These are phyloP conservation scores for Eucalyptus guilfoylei DNA, from an alignment of 345 rosid species.

Conservation along the genomic window DNA sequence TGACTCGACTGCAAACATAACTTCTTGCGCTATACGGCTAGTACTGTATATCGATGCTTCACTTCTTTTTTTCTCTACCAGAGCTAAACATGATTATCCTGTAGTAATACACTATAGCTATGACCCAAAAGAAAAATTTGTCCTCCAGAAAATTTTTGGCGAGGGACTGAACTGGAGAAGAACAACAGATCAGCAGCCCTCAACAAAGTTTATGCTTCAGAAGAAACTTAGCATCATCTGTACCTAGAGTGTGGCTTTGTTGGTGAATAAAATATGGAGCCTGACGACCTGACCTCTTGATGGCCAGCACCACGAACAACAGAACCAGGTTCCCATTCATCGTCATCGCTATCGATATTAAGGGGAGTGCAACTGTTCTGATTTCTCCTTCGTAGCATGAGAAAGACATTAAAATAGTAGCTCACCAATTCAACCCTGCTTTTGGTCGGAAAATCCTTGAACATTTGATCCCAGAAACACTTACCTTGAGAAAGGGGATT, in stretches of 20 bases:
- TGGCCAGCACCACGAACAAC: not conserved
- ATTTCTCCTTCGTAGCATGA: slow-evolving; percentile 21
- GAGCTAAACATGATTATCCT: not conserved
- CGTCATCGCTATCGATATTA: slow-evolving; percentile 12
- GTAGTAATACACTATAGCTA: not conserved
- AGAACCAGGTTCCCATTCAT: slow-evolving; percentile 15
- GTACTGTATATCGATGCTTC: not conserved
- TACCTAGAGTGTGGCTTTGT: slow-evolving; percentile 28
- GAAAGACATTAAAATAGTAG: slow-evolving; percentile 31
- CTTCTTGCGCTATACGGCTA: not conserved
- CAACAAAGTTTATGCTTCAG: not conserved
- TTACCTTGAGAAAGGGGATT: slow-evolving; percentile 6
- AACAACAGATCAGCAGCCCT: not conserved
- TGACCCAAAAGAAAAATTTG: not conserved
- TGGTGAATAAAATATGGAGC: slow-evolving; percentile 34
- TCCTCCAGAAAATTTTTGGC: not conserved
- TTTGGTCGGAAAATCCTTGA: slow-evolving; percentile 6
- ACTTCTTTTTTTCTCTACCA: not conserved
- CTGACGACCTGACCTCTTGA: slow-evolving; percentile 17
- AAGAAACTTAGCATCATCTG: not conserved
- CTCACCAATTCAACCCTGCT: slow-evolving; percentile 20
- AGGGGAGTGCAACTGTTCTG: slow-evolving; percentile 26
- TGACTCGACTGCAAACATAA: not conserved
- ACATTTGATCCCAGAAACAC: slow-evolving; percentile 13
- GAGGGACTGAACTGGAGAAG: not conserved